These are phyloP conservation scores for Didymosphaeria variabile DNA, from an alignment of 2,329 filamentous ascomycete genomes.

Conservation along the genomic window DNA sequence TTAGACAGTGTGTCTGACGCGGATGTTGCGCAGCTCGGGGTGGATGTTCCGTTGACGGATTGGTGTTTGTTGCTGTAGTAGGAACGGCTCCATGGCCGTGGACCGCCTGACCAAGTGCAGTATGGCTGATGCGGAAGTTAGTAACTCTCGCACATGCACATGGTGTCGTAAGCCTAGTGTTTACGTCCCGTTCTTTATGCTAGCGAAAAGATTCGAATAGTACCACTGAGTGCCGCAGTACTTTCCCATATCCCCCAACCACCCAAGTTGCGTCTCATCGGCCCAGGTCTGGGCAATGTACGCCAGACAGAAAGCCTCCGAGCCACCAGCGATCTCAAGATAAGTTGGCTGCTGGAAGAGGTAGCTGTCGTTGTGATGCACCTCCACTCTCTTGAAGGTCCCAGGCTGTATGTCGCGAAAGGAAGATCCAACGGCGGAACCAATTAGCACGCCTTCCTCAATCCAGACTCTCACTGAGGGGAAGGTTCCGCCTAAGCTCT, in stretches of 20 bases:
- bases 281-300: slow-evolving; percentile 24
- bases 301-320: slow-evolving; percentile 24
- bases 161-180: not conserved
- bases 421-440: not conserved
- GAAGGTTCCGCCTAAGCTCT: slow-evolving; percentile 10
- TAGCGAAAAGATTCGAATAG: slow-evolving; percentile 14
- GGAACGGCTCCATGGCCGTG: not conserved
- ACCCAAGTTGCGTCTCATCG: slow-evolving; percentile 20
- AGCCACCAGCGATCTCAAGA: slow-evolving; percentile 12
- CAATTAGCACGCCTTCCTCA: slow-evolving; percentile 13
- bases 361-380: slow-evolving; percentile 7
- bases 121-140: slow-evolving; percentile 3
- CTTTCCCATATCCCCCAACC: slow-evolving; percentile 22
- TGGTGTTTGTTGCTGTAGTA: slow-evolving; percentile 10
- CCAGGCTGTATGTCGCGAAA: slow-evolving; percentile 1
- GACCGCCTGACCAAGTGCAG: slow-evolving; percentile 16
- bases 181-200: slow-evolving; percentile 14
- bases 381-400: slow-evolving; percentile 4
- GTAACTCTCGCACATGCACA: not conserved
- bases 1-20: not conserved
- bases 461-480: slow-evolving; percentile 13
- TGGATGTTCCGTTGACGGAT: not conserved
- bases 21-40: not conserved
- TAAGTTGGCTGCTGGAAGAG: slow-evolving; percentile 16
- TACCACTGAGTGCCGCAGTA: slow-evolving; percentile 17